Evolutionary conservation across 2,329 filamentous ascomycete species (phyloP), one percentile per base, ranked within the genome.

Genomic region (Curvularia verruculosa): DNA sequence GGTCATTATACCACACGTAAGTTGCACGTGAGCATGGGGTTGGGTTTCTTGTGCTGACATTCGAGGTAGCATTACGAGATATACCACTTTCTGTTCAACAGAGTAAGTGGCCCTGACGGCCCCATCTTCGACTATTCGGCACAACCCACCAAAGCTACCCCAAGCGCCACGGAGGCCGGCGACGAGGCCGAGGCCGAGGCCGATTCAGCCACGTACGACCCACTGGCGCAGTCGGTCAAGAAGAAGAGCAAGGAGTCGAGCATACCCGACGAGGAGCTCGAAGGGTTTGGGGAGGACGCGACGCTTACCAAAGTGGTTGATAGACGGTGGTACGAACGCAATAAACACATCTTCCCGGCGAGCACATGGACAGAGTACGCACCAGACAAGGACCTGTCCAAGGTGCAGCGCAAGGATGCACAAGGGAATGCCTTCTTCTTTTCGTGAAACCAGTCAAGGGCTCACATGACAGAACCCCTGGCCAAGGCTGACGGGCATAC

Each of bases 321-420:
- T 79, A 85, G 95, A 58, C 83, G 95, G 58, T 99, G 95, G 95
- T 99, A 97, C 75, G 92, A 97, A 80, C 86, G 88, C 71, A 97
- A 98, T 75, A 99, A 98, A 78, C 95, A 99, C 77, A 98, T 99
- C 56, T 99, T 94, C 75, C 95, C 95, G 0, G 94, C 94, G 19
- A 98, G 91, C 73, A 85, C 94, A 45, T 99, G 95, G 95, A 91
- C 93, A 68, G 90, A 96, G 61, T 99, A 96, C 75, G 93, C 96
- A 65, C 89, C 92, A 0, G 91, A 91, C 59, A 91, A 90, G 76
- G 90, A 97, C 69, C 96, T 96, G 79, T 84, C 86, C 70, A 84
- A 82, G 63, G 87, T 91, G 65, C 85, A 93, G 37, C 85, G 91
- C 67, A 90, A 92, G 70, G 95, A 99, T 78, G 85, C 85, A 12